These are phyloP conservation scores for Blastobotrys muscicola DNA, from an alignment of 805 yeast genomes.

Conservation along the genomic window DNA sequence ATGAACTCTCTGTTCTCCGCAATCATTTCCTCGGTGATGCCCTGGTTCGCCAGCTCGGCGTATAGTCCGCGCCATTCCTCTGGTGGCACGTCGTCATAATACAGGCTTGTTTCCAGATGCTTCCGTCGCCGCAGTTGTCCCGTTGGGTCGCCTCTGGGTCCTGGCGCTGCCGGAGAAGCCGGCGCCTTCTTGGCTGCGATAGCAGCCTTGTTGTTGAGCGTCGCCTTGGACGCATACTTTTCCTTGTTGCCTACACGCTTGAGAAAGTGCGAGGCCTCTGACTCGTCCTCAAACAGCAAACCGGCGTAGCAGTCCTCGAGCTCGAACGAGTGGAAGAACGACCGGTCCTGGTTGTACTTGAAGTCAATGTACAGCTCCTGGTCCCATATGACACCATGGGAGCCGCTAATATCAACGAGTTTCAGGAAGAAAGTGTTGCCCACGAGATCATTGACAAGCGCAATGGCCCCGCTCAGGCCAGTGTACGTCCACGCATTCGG, in stretches of 20 bases:
- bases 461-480: slow-evolving; percentile 81
- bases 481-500: slow-evolving; percentile 76
- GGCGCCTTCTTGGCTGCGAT: slow-evolving; percentile 58
- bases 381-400: slow-evolving; percentile 90
- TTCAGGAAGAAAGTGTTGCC: slow-evolving; percentile 91
- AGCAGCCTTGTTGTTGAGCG: slow-evolving; percentile 80
- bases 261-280: slow-evolving; percentile 77
- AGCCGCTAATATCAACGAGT: slow-evolving; percentile 72
- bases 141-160: slow-evolving; percentile 56
- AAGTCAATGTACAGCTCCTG: slow-evolving; percentile 87
- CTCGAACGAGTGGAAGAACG: slow-evolving; percentile 92
- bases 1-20: slow-evolving; percentile 78
- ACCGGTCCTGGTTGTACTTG: slow-evolving; percentile 85
- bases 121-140: slow-evolving; percentile 24
- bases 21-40: slow-evolving; percentile 81
- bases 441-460: slow-evolving; percentile 81
- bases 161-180: slow-evolving; percentile 29
- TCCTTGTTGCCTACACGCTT: slow-evolving; percentile 67
- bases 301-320: slow-evolving; percentile 85
- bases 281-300: slow-evolving; percentile 75
- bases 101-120: slow-evolving; percentile 31
- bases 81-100: slow-evolving; percentile 73
- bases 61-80: slow-evolving; percentile 76
- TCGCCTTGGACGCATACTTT: slow-evolving; percentile 80
- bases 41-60: slow-evolving; percentile 61